Percentiles rank a stretch among this genome's conserved stretches.
These are phyloP conservation scores for Mycena sp. DNA, from an alignment of 1,284 basidiomycete species.

Conservation along the genomic window DNA sequence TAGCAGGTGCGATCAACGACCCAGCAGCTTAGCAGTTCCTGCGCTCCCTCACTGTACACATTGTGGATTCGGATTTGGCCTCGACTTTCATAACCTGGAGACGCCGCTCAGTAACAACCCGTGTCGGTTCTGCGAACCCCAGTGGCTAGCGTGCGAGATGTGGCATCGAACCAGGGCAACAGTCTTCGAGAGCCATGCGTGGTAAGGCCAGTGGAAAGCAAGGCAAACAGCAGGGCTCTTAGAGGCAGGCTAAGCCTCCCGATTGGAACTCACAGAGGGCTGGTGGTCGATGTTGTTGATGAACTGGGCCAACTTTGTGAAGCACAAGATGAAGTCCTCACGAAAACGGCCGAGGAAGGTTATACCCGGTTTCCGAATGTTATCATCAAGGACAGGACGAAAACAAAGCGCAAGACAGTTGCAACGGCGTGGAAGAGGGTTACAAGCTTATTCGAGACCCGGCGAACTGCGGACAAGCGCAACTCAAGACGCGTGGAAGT, in stretches of 20 bases:
- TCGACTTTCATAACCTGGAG: constrained; percentile 28
- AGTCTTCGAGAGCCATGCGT: constrained; percentile 12
- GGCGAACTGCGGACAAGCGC: constrained; percentile 2
- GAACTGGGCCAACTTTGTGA: constrained; percentile 19
- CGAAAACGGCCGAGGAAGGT: constrained; percentile 4
- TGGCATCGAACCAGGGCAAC: constrained; percentile 25
- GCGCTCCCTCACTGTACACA: constrained; percentile 29
- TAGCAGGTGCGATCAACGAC: neutral
- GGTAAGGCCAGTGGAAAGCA: constrained; percentile 20
- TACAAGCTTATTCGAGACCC: constrained; percentile 18
- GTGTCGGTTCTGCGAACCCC: constrained; percentile 30
- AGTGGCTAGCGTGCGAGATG: constrained; percentile 33
- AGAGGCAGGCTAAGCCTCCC: constrained; percentile 21
- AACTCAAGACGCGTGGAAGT: neutral
- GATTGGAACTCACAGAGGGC: constrained; percentile 15
- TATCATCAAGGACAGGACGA: constrained; percentile 23
- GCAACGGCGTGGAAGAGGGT: constrained; percentile 23
- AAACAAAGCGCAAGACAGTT: constrained; percentile 8
- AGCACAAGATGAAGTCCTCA: neutral
- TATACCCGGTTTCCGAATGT: constrained; percentile 29
- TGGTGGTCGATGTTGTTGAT: constrained; percentile 9
- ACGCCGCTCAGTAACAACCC: constrained; percentile 20
- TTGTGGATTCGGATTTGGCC: constrained; percentile 31
- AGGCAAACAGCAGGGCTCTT: constrained; percentile 20
- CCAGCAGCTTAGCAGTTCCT: constrained; percentile 16